Base-by-base conservation (phyloP, 768 basidiomycete genomes). In the Pleurotus tuoliensis region DNA sequence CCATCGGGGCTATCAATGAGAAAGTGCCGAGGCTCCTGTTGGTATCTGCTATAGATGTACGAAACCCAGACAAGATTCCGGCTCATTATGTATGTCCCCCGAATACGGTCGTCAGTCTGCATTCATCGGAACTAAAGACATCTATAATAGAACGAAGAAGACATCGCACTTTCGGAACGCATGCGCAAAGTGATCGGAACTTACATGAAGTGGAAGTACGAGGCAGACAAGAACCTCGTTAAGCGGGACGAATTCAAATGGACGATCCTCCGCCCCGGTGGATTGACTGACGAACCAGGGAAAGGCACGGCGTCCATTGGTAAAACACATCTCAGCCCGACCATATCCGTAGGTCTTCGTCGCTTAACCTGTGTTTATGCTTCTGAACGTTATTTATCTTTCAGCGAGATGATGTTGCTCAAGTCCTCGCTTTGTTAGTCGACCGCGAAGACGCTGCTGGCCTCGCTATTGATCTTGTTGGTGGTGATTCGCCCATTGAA, bases 181-280 rank as follows among this genome's bases (percentile, higher is more conserved):
- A 63, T 77, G 24, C 75, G 79, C n/a, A 66, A 64, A n/a, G 73
- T 65, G 3, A 80, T 87, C 27, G 69, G 72, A 1, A 66, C 64
- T 2, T 79, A 77, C 58, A 73, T 78, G 69, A 69, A 77, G 27
- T 79, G 74, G 73, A 79, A 80, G 59, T 78, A 79, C 64, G 74
- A 78, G 61, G 76, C 76, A 13, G 79, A 79, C 64, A 80, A 78
- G 65, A 74, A 77, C 56, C 71, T 79, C 7, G 67, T 61, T 11
- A 64, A 72, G 55, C 80, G 86, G 20, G 77, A 76, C 16, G 67
- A 76, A 0, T 85, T 89, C 72, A 76, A 82, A 52, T 88, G 81
- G 82, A 82, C 82, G 2, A 84, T 88, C 38, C 67, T 89, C 30
- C 81, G 86, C 7, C 86, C 87, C n/a, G 82, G 82, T n/a, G 69